phyloP scores from a whole-genome alignment of 2,329 filamentous ascomycete species.

The Nigrospora osmanthi region DNA sequence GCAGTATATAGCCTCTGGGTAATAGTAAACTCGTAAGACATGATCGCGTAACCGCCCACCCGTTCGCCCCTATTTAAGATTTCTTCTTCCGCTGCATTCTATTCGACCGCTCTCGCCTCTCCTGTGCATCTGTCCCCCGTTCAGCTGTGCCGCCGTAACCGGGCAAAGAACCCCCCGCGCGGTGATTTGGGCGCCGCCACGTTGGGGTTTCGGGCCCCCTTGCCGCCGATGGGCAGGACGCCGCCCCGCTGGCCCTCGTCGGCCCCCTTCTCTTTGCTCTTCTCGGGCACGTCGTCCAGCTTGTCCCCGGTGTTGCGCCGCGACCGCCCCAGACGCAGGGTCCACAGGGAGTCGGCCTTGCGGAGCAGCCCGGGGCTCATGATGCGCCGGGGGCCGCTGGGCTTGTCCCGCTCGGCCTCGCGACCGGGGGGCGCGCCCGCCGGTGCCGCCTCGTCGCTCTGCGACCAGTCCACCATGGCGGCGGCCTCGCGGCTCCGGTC shows the following conservation, averaged over 20 bases:
- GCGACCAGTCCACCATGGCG: conserved; percentile 45
- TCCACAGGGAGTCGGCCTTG: conserved; percentile 42
- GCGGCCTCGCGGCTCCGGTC: conserved; percentile 22
- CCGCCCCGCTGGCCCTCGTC: too few species aligned
- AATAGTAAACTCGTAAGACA: too few species aligned
- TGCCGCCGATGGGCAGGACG: too few species aligned
- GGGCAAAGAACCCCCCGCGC: neutral
- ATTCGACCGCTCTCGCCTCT: neutral
- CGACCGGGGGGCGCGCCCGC: neutral
- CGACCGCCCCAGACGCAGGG: conserved; percentile 21
- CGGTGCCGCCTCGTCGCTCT: conserved; percentile 37
- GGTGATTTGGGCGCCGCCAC: neutral
- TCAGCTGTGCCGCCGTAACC: neutral
- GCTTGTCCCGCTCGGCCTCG: conserved; percentile 4
- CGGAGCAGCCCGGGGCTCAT: conserved; percentile 23
- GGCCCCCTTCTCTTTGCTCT: too few species aligned
- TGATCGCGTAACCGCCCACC: too few species aligned
- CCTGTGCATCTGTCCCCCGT: neutral
- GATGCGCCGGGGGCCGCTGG: conserved; percentile 7
- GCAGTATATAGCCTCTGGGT: too few species aligned
- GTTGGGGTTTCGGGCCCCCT: too few species aligned
- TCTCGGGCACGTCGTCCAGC: too few species aligned
- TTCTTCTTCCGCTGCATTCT: neutral
- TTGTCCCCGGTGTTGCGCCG: too few species aligned
- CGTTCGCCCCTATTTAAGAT: neutral